Evolutionary conservation across 108 stramenopile species (phyloP).

Genomic region (Schizochytrium sp.): DNA sequence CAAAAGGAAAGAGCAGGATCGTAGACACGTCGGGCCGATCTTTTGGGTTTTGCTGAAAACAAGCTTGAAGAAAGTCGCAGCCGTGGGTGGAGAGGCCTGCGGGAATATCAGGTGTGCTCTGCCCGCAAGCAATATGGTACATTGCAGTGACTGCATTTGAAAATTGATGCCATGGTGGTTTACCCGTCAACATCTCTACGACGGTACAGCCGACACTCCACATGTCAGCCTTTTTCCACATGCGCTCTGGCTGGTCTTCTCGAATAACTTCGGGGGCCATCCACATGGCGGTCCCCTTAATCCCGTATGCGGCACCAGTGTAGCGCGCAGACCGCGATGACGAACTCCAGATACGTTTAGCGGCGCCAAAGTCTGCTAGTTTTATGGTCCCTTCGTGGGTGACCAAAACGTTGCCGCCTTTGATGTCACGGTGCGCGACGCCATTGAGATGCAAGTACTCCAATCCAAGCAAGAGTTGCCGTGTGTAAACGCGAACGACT

Average conservation of each 20-base stretch:
- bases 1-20: slow-evolving; percentile 23
- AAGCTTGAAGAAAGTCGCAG: neutral
- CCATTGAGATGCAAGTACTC: slow-evolving; percentile 52
- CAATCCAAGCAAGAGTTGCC: slow-evolving; percentile 54
- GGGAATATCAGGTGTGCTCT: slow-evolving; percentile 16
- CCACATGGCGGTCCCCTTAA: slow-evolving; percentile 60
- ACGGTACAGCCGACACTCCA: slow-evolving; percentile 62
- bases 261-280: slow-evolving; percentile 62
- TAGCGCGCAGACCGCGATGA: neutral
- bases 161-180: slow-evolving; percentile 43
- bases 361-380: slow-evolving; percentile 56
- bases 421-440: slow-evolving; percentile 60
- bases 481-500: slow-evolving; percentile 26
- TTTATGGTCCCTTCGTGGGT: slow-evolving; percentile 42
- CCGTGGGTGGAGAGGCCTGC: neutral
- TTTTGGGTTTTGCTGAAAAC: slow-evolving; percentile 24
- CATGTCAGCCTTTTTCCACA: slow-evolving; percentile 54
- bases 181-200: slow-evolving; percentile 58
- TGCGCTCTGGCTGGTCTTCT: neutral
- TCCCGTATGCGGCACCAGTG: slow-evolving; percentile 3
- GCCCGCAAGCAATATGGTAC: slow-evolving; percentile 38
- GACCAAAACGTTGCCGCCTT: slow-evolving; percentile 52
- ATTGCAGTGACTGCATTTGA: slow-evolving; percentile 40
- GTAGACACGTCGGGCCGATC: slow-evolving; percentile 26
- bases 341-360: slow-evolving; percentile 28